phyloP scores from a whole-genome alignment of 2,329 filamentous ascomycete genomes.

The Raffaelea deltoideospora region DNA sequence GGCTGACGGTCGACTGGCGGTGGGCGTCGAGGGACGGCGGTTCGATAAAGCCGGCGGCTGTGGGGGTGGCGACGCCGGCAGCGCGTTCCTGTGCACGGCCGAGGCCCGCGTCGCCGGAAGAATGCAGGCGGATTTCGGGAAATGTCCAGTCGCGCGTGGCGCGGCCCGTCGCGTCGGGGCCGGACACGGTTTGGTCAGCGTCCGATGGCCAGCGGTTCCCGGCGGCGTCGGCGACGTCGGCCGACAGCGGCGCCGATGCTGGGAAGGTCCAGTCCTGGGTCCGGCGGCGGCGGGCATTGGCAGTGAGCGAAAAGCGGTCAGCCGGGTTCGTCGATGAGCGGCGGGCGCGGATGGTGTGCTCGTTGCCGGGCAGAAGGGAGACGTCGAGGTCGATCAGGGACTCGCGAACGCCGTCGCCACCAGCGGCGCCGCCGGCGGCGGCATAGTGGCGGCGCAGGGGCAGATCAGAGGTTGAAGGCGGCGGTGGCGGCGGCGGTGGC shows the following conservation, averaged over 20 bases:
- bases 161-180: background rate
- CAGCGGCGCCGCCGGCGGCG: too few species aligned
- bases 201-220: conserved; percentile 24
- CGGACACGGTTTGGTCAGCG: background rate
- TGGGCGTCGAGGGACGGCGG: conserved; percentile 10
- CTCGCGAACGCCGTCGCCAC: conserved; percentile 37
- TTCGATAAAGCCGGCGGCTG: conserved; percentile 6
- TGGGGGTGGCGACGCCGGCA: conserved; percentile 12
- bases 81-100: conserved; percentile 12
- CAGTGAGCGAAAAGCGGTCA: too few species aligned
- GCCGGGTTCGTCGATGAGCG: conserved; percentile 27
- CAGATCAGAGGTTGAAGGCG: conserved; percentile 30
- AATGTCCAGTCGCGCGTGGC: conserved; percentile 2
- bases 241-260: conserved; percentile 27
- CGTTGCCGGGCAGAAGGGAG: conserved; percentile 33
- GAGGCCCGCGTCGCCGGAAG: conserved; percentile 18
- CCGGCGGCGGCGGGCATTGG: conserved; percentile 23
- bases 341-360: conserved; percentile 31
- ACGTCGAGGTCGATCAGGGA: conserved; percentile 50
- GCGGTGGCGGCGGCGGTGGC: conserved; percentile 17
- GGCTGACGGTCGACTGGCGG: conserved; percentile 17
- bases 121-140: conserved; percentile 15
- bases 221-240: conserved; percentile 29
- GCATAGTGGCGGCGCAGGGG: conserved; percentile 40
- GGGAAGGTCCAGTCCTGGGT: conserved; percentile 39